Conservation (phyloP, 495 filamentous ascomycete genomes). For the Hypoxylon crocopeplum region DNA sequence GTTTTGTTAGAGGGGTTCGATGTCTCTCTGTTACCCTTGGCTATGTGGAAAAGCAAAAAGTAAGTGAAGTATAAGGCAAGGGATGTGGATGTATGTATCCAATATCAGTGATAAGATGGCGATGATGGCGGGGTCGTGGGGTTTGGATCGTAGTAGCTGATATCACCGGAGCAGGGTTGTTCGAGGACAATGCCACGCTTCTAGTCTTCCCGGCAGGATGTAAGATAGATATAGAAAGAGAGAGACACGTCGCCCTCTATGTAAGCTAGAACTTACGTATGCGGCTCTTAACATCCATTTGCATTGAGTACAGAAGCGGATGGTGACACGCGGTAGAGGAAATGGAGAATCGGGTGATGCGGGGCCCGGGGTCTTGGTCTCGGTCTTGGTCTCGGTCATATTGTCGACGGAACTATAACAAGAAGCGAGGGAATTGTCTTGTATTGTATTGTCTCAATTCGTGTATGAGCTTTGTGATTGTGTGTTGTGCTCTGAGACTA, state of each 20-base stretch:
- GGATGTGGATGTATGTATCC: too few relatives aligned
- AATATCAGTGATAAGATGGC: not conserved
- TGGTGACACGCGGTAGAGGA: constrained; percentile 70
- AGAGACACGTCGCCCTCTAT: not conserved
- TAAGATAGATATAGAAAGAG: too few relatives aligned
- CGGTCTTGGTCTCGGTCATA: constrained; percentile 46
- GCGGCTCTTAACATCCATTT: constrained; percentile 91
- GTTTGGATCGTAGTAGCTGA: not conserved
- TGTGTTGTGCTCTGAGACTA: too few relatives aligned
- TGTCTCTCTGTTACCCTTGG: not conserved
- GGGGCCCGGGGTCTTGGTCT: constrained; percentile 33
- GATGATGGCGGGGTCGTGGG: not conserved
- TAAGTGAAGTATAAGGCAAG: not conserved
- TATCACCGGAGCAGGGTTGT: not conserved
- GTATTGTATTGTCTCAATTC: not conserved
- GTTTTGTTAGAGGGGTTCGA: not conserved
- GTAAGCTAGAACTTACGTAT: constrained; percentile 65
- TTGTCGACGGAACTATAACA: constrained; percentile 14
- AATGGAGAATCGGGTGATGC: constrained; percentile 29
- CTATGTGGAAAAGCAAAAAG: not conserved
- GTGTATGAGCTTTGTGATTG: not conserved
- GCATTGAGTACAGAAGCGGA: constrained; percentile 83
- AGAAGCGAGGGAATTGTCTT: not conserved
- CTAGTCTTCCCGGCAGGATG: too few relatives aligned
- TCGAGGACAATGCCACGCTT: too few relatives aligned